Conservation (phyloP, 768 basidiomycete species). For the Tricholoma hemisulphureum region DNA sequence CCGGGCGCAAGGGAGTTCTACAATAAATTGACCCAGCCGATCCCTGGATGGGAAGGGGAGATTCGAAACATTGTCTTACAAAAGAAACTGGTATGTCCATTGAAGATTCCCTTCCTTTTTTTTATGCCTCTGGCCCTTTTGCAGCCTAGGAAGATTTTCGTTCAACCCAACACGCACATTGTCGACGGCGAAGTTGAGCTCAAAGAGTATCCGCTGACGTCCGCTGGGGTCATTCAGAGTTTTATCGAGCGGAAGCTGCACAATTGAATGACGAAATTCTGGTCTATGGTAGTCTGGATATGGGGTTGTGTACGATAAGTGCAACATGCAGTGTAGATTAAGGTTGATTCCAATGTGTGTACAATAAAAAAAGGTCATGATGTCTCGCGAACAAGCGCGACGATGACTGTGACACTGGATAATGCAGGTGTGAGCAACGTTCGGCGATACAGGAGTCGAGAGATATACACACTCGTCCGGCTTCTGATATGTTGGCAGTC, state of each 20-base stretch:
- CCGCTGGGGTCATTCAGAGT: slow-evolving; percentile 75
- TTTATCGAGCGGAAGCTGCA: slow-evolving; percentile 71
- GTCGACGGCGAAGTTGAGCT: slow-evolving; percentile 66
- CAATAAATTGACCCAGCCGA: slow-evolving; percentile 72
- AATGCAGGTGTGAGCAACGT: slow-evolving; percentile 11
- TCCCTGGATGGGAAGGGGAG: slow-evolving; percentile 68
- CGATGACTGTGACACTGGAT: slow-evolving; percentile 66
- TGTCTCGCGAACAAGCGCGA: slow-evolving; percentile 67
- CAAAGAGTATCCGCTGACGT: slow-evolving; percentile 75
- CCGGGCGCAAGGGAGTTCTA: slow-evolving; percentile 78
- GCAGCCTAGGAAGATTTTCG: slow-evolving; percentile 82
- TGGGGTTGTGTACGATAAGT: slow-evolving; percentile 11
- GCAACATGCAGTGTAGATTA: slow-evolving; percentile 1
- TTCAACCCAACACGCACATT: slow-evolving; percentile 78
- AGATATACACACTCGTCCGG: slow-evolving; percentile 64
- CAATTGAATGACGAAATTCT: slow-evolving; percentile 6
- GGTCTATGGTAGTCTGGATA: slow-evolving; percentile 9
- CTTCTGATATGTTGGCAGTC: slow-evolving; percentile 49
- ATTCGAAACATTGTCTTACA: slow-evolving; percentile 73
- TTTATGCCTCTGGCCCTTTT: neutral
- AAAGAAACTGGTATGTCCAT: slow-evolving; percentile 66
- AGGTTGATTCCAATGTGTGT: slow-evolving; percentile 11
- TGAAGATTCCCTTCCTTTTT: neutral
- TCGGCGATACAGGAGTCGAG: neutral
- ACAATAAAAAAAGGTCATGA: slow-evolving; percentile 31